Base-by-base conservation (phyloP, 1,139 yeast genomes). In the Pneumocystis wakefieldiae region DNA sequence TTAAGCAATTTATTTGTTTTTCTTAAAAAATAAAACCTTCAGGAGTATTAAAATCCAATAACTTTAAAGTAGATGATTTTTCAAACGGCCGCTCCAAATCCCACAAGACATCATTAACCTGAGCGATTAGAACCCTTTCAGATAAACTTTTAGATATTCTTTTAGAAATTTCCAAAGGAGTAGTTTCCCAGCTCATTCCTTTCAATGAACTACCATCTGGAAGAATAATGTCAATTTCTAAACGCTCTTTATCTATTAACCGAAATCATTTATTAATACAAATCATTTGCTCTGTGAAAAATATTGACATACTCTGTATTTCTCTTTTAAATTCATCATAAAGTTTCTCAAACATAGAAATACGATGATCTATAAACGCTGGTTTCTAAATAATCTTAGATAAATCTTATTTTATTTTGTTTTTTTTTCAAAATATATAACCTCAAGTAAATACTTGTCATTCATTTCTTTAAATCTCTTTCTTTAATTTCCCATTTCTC, bases 51-150 rank as follows among this genome's bases (percentile, higher is more conserved):
- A 94, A 94, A 71, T 85, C 89, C 68, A 84, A 77, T 71, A 90
- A 86, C 74, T 89, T 94, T 69, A 94, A 78, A 60, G 76, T 74
- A 62, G 81, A 78, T 69, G 86, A 89, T 41, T 76, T 80, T 77
- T 92, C 98, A 64, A 94, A 79, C 19, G 97, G 97, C 76, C 98
- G 86, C 68, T 86, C 94, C 73, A 94, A 80, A 77, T 94, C 99
- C 98, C 98, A 94, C 70, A 91, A 79, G 69, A 81, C 79, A 65
- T 96, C 96, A 72, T 94, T 81, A 65, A 92, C 94, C 76, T 89
- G 90, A 66, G 97, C 82, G 70, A 94, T 90, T 67, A 94, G 90
- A 71, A 88, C 87, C 77, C 90, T 85, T 69, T 92, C 97, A 64
- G 81, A 76, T 70, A 85, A 85, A n/a, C 96, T 86, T 75, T 88